These are phyloP conservation scores for Bruguiera hainesii DNA, from an alignment of 441 rosid species.

Conservation along the genomic window DNA sequence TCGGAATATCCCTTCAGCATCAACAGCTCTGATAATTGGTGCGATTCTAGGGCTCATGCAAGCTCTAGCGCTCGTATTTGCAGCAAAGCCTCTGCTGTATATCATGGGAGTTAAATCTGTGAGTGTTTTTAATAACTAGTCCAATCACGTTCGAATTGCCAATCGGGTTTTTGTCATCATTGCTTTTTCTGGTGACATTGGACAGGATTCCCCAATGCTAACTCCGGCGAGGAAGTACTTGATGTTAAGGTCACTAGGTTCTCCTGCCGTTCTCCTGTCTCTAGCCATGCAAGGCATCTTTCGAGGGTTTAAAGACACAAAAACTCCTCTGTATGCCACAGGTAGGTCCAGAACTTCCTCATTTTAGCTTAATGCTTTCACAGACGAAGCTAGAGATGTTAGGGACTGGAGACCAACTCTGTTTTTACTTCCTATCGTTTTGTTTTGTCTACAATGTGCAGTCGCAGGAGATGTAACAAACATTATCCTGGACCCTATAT, in stretches of 20 bases:
- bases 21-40: slow-evolving; percentile 80
- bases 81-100: slow-evolving; percentile 60
- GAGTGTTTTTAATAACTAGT: slow-evolving; percentile 22
- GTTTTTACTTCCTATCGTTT: not conserved
- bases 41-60: slow-evolving; percentile 73
- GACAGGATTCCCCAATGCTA: slow-evolving; percentile 75
- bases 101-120: slow-evolving; percentile 87
- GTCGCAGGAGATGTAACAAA: slow-evolving; percentile 82
- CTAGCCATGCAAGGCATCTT: slow-evolving; percentile 88
- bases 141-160: not conserved
- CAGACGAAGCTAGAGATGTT: not conserved
- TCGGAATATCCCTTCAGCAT: slow-evolving; percentile 79
- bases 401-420: not conserved
- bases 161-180: not conserved
- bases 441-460: slow-evolving; percentile 20
- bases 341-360: slow-evolving; percentile 30
- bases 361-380: not conserved
- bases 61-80: slow-evolving; percentile 62
- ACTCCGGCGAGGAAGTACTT: slow-evolving; percentile 71
- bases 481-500: slow-evolving; percentile 76
- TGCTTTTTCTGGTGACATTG: not conserved
- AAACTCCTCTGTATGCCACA: slow-evolving; percentile 73
- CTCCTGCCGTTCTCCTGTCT: slow-evolving; percentile 90
- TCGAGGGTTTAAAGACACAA: slow-evolving; percentile 83
- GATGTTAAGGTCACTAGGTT: slow-evolving; percentile 77